These are phyloP conservation scores for Backusella tarrabulga DNA, from an alignment of 192 early-diverging fungal species.

Conservation along the genomic window DNA sequence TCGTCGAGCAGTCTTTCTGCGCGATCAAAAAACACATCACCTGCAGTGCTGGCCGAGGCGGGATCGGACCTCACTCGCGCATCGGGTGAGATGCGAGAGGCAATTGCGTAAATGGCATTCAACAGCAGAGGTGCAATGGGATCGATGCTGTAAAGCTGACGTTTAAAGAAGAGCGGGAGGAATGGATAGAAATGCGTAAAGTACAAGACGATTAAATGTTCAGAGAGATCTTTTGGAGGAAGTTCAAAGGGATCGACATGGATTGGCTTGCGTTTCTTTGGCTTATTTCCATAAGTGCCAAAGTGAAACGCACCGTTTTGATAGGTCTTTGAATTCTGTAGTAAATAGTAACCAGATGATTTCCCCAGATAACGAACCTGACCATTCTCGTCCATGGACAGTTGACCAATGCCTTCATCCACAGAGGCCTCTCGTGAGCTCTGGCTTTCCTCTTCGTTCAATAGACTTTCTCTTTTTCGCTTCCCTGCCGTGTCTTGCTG, in stretches of 20 bases:
- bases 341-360: constrained; percentile 70
- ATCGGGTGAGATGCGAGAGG: constrained; percentile 45
- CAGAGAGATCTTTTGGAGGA: constrained; percentile 59
- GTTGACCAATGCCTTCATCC: constrained; percentile 52
- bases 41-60: constrained; percentile 40
- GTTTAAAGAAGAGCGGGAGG: constrained; percentile 66
- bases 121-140: constrained; percentile 39
- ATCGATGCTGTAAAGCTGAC: constrained; percentile 45
- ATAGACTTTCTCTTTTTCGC: not conserved
- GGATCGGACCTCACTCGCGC: constrained; percentile 36
- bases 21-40: constrained; percentile 57
- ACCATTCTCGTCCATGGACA: constrained; percentile 69
- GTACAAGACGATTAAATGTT: constrained; percentile 55
- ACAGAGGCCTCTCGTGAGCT: not conserved
- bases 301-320: constrained; percentile 44
- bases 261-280: constrained; percentile 31
- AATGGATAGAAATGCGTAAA: constrained; percentile 65
- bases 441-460: not conserved
- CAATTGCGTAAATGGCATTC: constrained; percentile 49
- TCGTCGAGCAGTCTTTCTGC: constrained; percentile 66
- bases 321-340: constrained; percentile 58
- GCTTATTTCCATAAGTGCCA: constrained; percentile 8
- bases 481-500: constrained; percentile 12
- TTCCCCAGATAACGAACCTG: constrained; percentile 73
- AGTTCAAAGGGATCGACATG: constrained; percentile 45